phyloP scores from a whole-genome alignment of 495 filamentous ascomycete genomes.

The Lasiosphaeris hirsuta region DNA sequence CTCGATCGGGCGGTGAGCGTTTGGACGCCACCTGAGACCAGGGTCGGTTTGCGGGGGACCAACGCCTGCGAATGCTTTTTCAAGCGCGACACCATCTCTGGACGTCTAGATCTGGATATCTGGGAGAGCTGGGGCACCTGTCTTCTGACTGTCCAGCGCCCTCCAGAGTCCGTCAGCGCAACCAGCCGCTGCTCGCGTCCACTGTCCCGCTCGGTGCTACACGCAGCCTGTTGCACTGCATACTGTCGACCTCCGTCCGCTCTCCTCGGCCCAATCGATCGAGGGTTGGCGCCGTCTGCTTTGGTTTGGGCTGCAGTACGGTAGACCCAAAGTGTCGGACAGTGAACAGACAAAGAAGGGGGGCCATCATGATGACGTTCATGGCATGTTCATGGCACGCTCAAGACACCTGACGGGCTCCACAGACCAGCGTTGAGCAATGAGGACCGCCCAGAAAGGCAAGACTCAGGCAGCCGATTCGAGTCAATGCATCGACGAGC shows the following conservation, averaged over 20 bases:
- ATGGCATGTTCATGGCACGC: not conserved
- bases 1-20: constrained; percentile 7
- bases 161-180: constrained; percentile 9
- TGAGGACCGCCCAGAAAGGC: constrained; percentile 1
- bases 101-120: not conserved
- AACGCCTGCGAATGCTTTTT: constrained; percentile 22
- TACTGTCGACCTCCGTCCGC: not conserved
- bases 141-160: not conserved
- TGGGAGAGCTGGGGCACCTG: not conserved
- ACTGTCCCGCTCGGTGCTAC: not conserved
- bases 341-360: not conserved
- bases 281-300: constrained; percentile 4
- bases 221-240: not conserved
- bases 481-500: constrained; percentile 3
- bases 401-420: not conserved
- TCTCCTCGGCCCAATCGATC: not conserved
- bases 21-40: constrained; percentile 18
- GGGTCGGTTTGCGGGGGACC: constrained; percentile 8
- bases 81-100: constrained; percentile 7
- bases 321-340: not conserved
- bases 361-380: constrained; percentile 6
- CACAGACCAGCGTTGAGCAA: constrained; percentile 1
- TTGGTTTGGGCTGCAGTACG: not conserved
- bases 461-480: constrained; percentile 4
- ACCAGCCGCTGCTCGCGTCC: constrained; percentile 3